These are phyloP conservation scores for Paramecium sonneborni DNA, from an alignment of 73 alveolate species.

Conservation along the genomic window DNA sequence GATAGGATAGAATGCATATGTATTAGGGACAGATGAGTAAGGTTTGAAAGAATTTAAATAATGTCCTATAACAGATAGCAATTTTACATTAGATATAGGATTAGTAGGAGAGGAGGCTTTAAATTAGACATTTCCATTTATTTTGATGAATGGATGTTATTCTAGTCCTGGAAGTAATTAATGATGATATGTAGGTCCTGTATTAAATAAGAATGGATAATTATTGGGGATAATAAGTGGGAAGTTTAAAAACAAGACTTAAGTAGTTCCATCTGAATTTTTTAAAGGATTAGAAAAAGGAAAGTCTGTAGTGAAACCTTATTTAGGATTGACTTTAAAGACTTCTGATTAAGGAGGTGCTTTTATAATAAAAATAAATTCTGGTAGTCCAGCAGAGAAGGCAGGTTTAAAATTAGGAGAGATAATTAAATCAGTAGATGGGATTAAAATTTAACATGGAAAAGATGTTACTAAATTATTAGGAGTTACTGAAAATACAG, in stretches of 20 bases:
- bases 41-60: not conserved
- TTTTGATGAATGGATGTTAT: not conserved
- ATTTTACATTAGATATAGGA: not conserved
- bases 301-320: not conserved
- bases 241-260: not conserved
- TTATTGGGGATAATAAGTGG: not conserved
- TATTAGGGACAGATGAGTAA: slow-evolving; percentile 40
- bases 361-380: slow-evolving; percentile 53
- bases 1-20: slow-evolving; percentile 24
- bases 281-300: slow-evolving; percentile 41
- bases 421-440: slow-evolving; percentile 55
- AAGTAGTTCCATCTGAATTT: not conserved
- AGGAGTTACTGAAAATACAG: not conserved
- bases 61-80: slow-evolving; percentile 23
- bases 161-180: slow-evolving; percentile 13
- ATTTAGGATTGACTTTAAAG: slow-evolving; percentile 44
- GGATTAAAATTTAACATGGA: slow-evolving; percentile 39
- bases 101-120: slow-evolving; percentile 6
- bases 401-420: slow-evolving; percentile 66
- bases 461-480: slow-evolving; percentile 48
- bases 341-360: slow-evolving; percentile 68
- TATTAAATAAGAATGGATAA: not conserved
- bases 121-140: not conserved
- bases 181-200: not conserved
- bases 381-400: slow-evolving; percentile 66